Evolutionary conservation across 129 eudicot species (phyloP).

Genomic region (Mikania micrantha): DNA sequence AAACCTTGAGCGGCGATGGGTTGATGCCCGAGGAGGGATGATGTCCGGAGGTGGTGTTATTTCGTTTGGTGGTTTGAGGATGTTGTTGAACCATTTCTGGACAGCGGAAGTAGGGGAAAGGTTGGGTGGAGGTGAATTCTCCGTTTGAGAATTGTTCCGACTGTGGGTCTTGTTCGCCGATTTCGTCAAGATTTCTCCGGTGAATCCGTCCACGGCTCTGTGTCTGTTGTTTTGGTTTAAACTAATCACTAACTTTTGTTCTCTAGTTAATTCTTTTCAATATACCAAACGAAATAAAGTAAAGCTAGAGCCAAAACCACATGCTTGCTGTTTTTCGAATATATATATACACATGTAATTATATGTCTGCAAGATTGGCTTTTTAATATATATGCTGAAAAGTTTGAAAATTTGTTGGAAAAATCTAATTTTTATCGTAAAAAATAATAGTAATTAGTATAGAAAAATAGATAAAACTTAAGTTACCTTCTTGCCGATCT

Average conservation of each 20-base stretch:
- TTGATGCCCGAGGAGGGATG: constrained; percentile 43
- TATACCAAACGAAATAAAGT: too few relatives aligned
- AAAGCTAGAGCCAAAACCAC: too few relatives aligned
- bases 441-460: background rate
- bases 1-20: constrained; percentile 48
- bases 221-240: constrained; percentile 36
- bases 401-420: too few relatives aligned
- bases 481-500: constrained; percentile 83
- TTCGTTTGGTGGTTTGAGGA: constrained; percentile 34
- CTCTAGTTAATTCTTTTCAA: too few relatives aligned
- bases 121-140: constrained; percentile 21
- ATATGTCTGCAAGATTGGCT: too few relatives aligned
- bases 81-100: constrained; percentile 66
- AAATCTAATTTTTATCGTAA: background rate
- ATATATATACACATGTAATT: too few relatives aligned
- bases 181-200: constrained; percentile 63
- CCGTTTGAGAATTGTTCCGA: constrained; percentile 38
- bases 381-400: too few relatives aligned
- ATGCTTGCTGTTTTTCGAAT: too few relatives aligned
- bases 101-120: constrained; percentile 40
- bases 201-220: constrained; percentile 48
- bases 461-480: background rate
- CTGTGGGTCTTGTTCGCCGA: constrained; percentile 45
- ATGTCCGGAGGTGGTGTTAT: constrained; percentile 26
- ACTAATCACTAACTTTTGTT: too few relatives aligned